Evolutionary conservation across 257 asterid species (phyloP), one percentile per base, ranked within the genome.

Genomic region (Gentiana macrophylla): DNA sequence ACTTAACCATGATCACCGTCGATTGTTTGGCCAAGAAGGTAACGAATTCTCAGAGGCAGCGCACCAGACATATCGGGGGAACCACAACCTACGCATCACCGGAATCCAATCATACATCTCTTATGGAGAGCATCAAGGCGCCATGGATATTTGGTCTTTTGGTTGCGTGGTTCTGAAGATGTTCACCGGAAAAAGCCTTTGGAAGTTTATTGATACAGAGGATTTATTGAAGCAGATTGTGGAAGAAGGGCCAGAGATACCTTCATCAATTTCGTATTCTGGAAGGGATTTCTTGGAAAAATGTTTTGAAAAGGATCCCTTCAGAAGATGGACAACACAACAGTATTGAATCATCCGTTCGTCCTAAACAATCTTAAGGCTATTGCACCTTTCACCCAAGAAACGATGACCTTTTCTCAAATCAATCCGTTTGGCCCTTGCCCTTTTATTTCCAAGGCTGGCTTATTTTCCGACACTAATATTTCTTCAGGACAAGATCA

Each of bases 51-150:
- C 33, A 11, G 2, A n/a, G 4, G 0, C 11, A 24, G 5, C 1
- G 7, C 7, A 4, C n/a, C 35, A 34, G 38, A 37, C 4, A 32
- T 2, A 32, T 56, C 7, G 32, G 50, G 3, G 63, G 69, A 35
- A 53, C 64, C 3, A 35, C 55, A 9, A n/a, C 34, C 10, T 55
- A 67, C 37, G 62, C 63, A 3, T 50, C 62, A 1, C 72, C 59
- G 1, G 62, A 66, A 37, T 48, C 59, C 33, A 3, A 53, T 2
- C 5, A 3, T 24, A 24, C 24, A 24, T 24, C 24, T 24, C 24
- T 3, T 38, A 4, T 0, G 67, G 66, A 2, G 1, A 36, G 2
- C 61, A 60, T 11, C 38, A 33, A 33, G 24, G 41, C 4, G 43
- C 53, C 0, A 37, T 8, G 0, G 66, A 60, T 37, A 54, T 66